Base-by-base conservation (phyloP, 2,329 filamentous ascomycete species). In the Clonostachys sp. region DNA sequence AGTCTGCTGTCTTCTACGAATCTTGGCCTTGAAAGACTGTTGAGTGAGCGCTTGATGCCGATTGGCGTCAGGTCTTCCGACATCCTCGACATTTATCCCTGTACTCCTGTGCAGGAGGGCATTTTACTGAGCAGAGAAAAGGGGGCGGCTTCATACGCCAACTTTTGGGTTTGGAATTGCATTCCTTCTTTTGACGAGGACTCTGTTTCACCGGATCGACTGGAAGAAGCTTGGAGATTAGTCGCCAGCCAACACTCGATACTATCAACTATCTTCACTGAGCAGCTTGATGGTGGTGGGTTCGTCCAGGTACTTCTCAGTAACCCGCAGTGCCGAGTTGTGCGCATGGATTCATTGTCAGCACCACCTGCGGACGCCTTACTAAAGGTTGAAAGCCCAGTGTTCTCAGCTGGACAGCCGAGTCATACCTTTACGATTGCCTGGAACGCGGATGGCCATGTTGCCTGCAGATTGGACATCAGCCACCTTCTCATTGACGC, bases 1-100 rank as follows among this genome's bases (percentile, higher is more conserved):
- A 70, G 70, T 3, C 62, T 70, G 41, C 56, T 74, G 12, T 50
- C 50, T 40, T 45, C 40, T 14, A 47, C 48, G 2, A 61, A 70
- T 38, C 61, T 70, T 9, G 68, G 63, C 5, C 68, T 71, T 46
- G 65, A 70, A 9, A 66, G 65, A 6, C 54, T 75, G 6, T 60
- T 75, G 3, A n/a, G 14, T 12, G 36, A n/a, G 14, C 36, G 17
- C 6, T 18, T 39, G 17, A n/a, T 18, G 3, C 36, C 14, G 12
- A 39, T n/a, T n/a, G 36, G 36, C 14, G 10, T 39, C 36, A n/a
- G 12, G 6, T n/a, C 36, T 39, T n/a, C 14, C 3, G 36, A 39
- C 12, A 12, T 39, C 14, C 36, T 39, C 36, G 36, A 39, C 36
- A n/a, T 39, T n/a, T n/a, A n/a, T n/a, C 36, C 36, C 12, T 39